Evolutionary conservation across 2,329 filamentous ascomycete genomes (phyloP).

Genomic region (Torrubiella hemipterigena): DNA sequence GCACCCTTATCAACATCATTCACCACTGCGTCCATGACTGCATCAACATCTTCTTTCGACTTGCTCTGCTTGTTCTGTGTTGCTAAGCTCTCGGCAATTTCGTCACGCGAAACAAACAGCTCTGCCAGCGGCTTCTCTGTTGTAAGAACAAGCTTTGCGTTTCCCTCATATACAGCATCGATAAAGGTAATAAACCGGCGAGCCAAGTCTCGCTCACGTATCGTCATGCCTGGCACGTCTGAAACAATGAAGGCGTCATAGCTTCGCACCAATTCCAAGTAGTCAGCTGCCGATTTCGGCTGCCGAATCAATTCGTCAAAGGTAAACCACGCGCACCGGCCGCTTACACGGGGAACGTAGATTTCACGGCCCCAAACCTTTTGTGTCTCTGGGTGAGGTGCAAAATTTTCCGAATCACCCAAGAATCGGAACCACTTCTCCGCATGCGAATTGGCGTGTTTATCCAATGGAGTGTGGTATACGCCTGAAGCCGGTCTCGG

Average conservation of each 20-base stretch:
- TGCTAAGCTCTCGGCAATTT: conserved; percentile 48
- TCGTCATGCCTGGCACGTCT: conserved; percentile 83
- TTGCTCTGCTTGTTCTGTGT: conserved; percentile 29
- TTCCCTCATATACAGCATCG: conserved; percentile 84
- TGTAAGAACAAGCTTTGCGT: conserved; percentile 92
- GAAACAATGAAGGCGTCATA: conserved; percentile 92
- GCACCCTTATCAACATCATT: conserved; percentile 82
- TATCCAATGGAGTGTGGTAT: conserved; percentile 80
- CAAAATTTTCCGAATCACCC: conserved; percentile 66
- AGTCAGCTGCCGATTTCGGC: conserved; percentile 88
- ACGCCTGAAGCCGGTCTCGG: conserved; percentile 85
- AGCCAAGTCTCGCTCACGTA: conserved; percentile 74
- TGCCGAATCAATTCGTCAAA: conserved; percentile 85
- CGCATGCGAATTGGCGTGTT: conserved; percentile 65
- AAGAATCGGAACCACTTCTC: conserved; percentile 95
- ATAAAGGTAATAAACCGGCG: conserved; percentile 95
- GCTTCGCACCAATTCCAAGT: conserved; percentile 77
- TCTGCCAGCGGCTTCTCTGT: conserved; percentile 74
- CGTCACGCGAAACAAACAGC: conserved; percentile 68
- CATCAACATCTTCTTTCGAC: conserved; percentile 37
- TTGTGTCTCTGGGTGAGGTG: conserved; percentile 66
- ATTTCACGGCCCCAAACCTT: conserved; percentile 90
- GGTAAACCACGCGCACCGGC: conserved; percentile 78
- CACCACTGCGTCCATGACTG: conserved; percentile 69
- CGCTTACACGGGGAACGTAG: conserved; percentile 74